Evolutionary conservation across 2,329 filamentous ascomycete species (phyloP), one percentile per base, ranked within the genome.

Genomic region (Talaromyces amestolkiae): DNA sequence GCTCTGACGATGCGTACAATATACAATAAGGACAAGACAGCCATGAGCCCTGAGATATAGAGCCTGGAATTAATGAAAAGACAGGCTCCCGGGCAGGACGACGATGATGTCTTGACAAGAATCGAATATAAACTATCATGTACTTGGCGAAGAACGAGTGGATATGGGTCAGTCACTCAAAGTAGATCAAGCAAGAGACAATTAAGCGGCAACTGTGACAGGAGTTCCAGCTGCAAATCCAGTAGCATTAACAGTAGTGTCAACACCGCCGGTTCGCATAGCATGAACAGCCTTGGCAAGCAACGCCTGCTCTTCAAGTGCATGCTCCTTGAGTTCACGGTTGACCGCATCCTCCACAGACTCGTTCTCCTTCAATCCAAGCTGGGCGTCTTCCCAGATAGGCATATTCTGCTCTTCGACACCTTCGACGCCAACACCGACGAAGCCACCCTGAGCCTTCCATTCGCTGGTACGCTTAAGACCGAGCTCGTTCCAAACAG

Each of bases 401-500:
- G 93, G 89, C 75, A 86, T 80, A 70, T 84, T 84, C 47, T 86
- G 84, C 2, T 80, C 81, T 64, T 83, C 79, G 24, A 84, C 84
- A 58, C 83, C 84, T 65, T 89, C 81, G 69, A 92, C 89, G 24
- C 95, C 95, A 9, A 99, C 95, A 62, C 94, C 95, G 66, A 98
- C 91, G 80, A 98, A 97, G 8, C 95, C 95, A 56, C 95, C 95
- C 75, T 95, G 86, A 15, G 88, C 87, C 35, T 91, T 91, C 95
- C 95, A 99, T 73, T 96, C 91, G 66, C 89, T 92, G 33, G 94
- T 96, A 73, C 94, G 90, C 84, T 96, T 97, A 80, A 97, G 93
- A 67, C 88, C 88, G 2, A 99, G 87, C 73, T 94, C 87, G 58
- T 84, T 86, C 93, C 94, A 99, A 66, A 99, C 94, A 71, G 87